phyloP scores from a whole-genome alignment of 2,329 filamentous ascomycete species.

The Fusarium sp. region DNA sequence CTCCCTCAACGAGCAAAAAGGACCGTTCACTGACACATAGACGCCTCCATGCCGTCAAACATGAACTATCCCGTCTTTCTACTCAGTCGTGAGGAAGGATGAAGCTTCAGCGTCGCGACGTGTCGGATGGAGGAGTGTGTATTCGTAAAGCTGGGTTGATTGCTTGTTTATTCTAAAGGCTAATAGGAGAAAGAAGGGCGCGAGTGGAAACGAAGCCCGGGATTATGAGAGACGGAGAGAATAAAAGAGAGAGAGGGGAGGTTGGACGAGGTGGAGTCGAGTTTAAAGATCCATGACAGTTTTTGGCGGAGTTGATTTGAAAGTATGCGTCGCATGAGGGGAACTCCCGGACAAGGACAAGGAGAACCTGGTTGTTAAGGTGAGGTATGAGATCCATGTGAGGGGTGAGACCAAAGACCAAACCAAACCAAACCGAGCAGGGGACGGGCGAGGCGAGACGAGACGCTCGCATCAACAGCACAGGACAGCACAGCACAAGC shows the following conservation, averaged over 20 bases:
- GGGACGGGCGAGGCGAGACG: constrained; percentile 31
- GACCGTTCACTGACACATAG: constrained; percentile 43
- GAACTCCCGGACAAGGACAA: constrained; percentile 39
- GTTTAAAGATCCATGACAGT: constrained; percentile 48
- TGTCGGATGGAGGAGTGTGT: background rate
- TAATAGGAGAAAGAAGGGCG: background rate
- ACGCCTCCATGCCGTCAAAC: constrained; percentile 45
- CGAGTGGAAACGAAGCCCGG: constrained; percentile 21
- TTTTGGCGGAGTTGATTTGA: constrained; percentile 38
- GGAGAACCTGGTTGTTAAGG: constrained; percentile 42
- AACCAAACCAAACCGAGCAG: constrained; percentile 22
- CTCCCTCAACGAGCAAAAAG: constrained; percentile 43
- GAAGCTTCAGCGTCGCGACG: constrained; percentile 1
- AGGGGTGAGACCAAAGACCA: constrained; percentile 43
- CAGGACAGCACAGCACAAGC: background rate
- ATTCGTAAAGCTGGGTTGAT: constrained; percentile 7
- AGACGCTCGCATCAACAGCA: constrained; percentile 34
- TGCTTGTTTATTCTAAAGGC: constrained; percentile 13
- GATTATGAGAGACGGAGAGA: constrained; percentile 35
- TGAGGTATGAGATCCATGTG: constrained; percentile 38
- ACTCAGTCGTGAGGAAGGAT: constrained; percentile 18
- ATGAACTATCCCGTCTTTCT: constrained; percentile 26
- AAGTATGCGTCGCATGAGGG: constrained; percentile 37
- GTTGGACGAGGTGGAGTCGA: constrained; percentile 48
- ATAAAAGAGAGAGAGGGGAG: constrained; percentile 31